A percentile compares a stretch with the other conserved stretches of the same genome.
Evolutionary conservation across 352 stramenopile species (phyloP).

Genomic region (Phytophthora megakarya): DNA sequence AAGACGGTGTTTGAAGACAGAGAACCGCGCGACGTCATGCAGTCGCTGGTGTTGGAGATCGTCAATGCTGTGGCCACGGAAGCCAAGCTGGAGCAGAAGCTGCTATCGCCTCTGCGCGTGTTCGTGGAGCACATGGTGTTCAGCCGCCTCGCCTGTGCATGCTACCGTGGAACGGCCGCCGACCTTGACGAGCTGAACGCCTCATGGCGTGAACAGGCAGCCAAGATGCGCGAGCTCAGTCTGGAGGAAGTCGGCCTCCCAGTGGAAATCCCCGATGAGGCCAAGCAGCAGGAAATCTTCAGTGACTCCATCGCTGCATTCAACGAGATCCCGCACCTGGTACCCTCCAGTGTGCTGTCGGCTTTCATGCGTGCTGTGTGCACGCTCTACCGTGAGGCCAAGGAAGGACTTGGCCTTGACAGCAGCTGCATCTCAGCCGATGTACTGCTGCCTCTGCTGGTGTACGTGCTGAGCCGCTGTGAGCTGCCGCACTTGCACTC

Average conservation of each 20-base stretch:
- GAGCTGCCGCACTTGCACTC: constrained; percentile 76
- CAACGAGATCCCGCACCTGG: constrained; percentile 70
- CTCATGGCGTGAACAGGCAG: constrained; percentile 61
- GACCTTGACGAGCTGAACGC: constrained; percentile 77
- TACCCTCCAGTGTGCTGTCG: constrained; percentile 68
- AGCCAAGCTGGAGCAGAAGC: constrained; percentile 35
- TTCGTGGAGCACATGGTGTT: constrained; percentile 85
- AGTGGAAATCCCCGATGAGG: constrained; percentile 33
- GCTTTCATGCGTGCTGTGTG: constrained; percentile 69
- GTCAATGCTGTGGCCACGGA: constrained; percentile 54
- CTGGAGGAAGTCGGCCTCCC: constrained; percentile 67
- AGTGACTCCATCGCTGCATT: constrained; percentile 65
- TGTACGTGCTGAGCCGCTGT: constrained; percentile 72
- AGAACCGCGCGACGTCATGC: constrained; percentile 66
- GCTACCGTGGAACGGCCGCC: constrained; percentile 54
- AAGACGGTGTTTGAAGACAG: constrained; percentile 54
- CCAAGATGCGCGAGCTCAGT: constrained; percentile 44
- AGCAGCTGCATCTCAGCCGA: constrained; percentile 73
- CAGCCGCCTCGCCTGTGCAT: constrained; percentile 64
- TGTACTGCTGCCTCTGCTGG: constrained; percentile 74
- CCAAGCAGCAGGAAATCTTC: constrained; percentile 45
- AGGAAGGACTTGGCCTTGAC: constrained; percentile 45
- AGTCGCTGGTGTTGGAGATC: constrained; percentile 70
- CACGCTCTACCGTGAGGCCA: constrained; percentile 70
- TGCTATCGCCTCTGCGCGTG: constrained; percentile 37